Evolutionary conservation across 345 rosid genomes (phyloP).

Genomic region (Boechera retrofracta): DNA sequence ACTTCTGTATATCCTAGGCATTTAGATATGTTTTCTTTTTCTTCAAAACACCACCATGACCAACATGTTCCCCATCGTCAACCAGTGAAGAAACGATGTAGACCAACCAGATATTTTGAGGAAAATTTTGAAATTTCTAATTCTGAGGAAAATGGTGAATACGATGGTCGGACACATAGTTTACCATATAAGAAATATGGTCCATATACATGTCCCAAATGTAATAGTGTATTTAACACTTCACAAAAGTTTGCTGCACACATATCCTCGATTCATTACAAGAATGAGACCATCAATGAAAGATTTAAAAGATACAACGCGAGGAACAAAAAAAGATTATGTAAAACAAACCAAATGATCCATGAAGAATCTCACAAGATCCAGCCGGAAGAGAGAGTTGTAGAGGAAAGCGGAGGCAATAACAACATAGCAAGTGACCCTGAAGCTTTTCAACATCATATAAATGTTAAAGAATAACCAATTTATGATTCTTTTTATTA

Average conservation of each 20-base stretch:
- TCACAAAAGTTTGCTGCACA: conserved; percentile 45
- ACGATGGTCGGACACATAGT: conserved; percentile 45
- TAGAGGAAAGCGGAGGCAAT: conserved; percentile 4
- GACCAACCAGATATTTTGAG: neutral
- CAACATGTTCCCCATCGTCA: neutral
- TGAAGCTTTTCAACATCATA: conserved; percentile 12
- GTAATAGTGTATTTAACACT: conserved; percentile 25
- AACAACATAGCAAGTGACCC: conserved; percentile 4
- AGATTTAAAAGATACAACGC: conserved; percentile 16
- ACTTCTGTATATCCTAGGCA: neutral
- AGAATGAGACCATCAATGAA: conserved; percentile 27
- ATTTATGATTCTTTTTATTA: conserved; percentile 6
- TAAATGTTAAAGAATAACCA: conserved; percentile 31
- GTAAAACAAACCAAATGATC: neutral
- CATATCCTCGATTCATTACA: conserved; percentile 33
- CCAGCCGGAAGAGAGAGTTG: conserved; percentile 9
- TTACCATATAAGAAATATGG: conserved; percentile 37
- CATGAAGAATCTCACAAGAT: neutral
- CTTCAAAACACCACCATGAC: conserved; percentile 21
- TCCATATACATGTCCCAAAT: conserved; percentile 44
- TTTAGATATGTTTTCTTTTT: neutral
- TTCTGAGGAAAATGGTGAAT: conserved; percentile 11
- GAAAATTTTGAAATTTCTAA: neutral
- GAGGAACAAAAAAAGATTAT: conserved; percentile 14
- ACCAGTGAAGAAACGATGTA: conserved; percentile 20